Evolutionary conservation across 805 yeast species (phyloP).

Genomic region (Schwanniomyces polymorphus): DNA sequence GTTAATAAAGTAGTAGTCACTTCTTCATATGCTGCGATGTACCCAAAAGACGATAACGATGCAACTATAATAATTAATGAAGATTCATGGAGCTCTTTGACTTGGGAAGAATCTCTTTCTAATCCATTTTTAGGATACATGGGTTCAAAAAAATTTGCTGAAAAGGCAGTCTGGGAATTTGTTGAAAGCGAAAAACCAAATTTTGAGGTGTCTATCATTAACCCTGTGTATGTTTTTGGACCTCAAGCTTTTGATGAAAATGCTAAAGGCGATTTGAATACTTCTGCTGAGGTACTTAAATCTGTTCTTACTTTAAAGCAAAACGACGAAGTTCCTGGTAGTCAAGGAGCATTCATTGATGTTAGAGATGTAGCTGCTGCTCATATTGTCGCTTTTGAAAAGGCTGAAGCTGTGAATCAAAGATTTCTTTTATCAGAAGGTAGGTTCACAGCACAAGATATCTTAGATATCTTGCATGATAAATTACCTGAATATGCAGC

Average conservation of each 20-base stretch:
- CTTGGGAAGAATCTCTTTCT: slow-evolving; percentile 27
- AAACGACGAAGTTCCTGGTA: slow-evolving; percentile 38
- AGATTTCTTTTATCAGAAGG: slow-evolving; percentile 23
- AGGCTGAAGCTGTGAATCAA: slow-evolving; percentile 24
- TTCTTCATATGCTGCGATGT: slow-evolving; percentile 51
- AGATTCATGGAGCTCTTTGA: slow-evolving; percentile 37
- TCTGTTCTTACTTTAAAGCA: slow-evolving; percentile 22
- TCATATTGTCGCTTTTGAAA: slow-evolving; percentile 55
- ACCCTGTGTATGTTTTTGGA: slow-evolving; percentile 50
- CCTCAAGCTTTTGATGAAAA: slow-evolving; percentile 47
- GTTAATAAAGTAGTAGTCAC: slow-evolving; percentile 52
- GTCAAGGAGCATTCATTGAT: slow-evolving; percentile 58
- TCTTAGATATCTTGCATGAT: slow-evolving; percentile 20
- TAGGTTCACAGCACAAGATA: slow-evolving; percentile 18
- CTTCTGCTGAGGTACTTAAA: slow-evolving; percentile 27
- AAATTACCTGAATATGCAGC: slow-evolving; percentile 17
- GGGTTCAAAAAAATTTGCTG: slow-evolving; percentile 56
- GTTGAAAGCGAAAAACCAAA: slow-evolving; percentile 34
- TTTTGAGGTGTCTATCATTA: slow-evolving; percentile 39
- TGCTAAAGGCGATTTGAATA: slow-evolving; percentile 20
- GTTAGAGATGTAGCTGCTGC: slow-evolving; percentile 65
- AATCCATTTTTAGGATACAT: slow-evolving; percentile 27
- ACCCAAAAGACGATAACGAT: background rate
- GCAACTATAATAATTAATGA: slow-evolving; percentile 14
- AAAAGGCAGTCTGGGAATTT: slow-evolving; percentile 57